Evolutionary conservation across 2,329 filamentous ascomycete genomes (phyloP).

Genomic region (Ceratocystis colombiana): DNA sequence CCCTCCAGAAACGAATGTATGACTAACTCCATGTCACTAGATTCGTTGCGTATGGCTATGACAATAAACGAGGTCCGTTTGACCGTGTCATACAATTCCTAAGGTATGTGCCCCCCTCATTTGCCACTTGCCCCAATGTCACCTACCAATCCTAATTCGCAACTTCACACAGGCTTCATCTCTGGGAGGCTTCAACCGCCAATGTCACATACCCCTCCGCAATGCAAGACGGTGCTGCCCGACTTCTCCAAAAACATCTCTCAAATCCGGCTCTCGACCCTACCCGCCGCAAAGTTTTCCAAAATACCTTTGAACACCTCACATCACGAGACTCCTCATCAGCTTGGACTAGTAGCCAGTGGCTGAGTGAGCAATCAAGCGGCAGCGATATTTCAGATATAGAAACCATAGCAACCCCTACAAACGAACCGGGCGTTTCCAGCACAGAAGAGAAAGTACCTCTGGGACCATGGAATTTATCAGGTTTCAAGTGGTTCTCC

Average conservation of each 20-base stretch:
- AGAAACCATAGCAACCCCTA: slow-evolving; percentile 47
- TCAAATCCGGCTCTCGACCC: slow-evolving; percentile 29
- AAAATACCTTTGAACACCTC: slow-evolving; percentile 44
- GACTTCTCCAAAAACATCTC: slow-evolving; percentile 41
- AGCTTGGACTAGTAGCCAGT: slow-evolving; percentile 64
- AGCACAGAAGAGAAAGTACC: slow-evolving; percentile 28
- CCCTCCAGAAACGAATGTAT: not conserved
- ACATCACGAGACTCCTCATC: slow-evolving; percentile 40
- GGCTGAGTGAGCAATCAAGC: slow-evolving; percentile 65
- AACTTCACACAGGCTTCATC: slow-evolving; percentile 35
- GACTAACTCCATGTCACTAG: slow-evolving; percentile 30
- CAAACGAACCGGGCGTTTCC: not conserved
- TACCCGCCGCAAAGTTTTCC: slow-evolving; percentile 37
- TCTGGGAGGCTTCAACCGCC: slow-evolving; percentile 51
- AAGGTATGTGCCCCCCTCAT: slow-evolving; percentile 31
- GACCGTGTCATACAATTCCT: slow-evolving; percentile 52
- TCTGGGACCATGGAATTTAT: slow-evolving; percentile 50
- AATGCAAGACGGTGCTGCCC: slow-evolving; percentile 56
- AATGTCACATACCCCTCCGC: slow-evolving; percentile 55
- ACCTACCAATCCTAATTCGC: not conserved
- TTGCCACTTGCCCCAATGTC: not conserved
- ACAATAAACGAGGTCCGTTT: slow-evolving; percentile 41
- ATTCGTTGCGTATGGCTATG: slow-evolving; percentile 51
- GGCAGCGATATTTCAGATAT: slow-evolving; percentile 60
- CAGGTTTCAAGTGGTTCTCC: slow-evolving; percentile 64